Evolutionary conservation across 179 eudicot genomes (phyloP).

Genomic region (Silene noctiflora): DNA sequence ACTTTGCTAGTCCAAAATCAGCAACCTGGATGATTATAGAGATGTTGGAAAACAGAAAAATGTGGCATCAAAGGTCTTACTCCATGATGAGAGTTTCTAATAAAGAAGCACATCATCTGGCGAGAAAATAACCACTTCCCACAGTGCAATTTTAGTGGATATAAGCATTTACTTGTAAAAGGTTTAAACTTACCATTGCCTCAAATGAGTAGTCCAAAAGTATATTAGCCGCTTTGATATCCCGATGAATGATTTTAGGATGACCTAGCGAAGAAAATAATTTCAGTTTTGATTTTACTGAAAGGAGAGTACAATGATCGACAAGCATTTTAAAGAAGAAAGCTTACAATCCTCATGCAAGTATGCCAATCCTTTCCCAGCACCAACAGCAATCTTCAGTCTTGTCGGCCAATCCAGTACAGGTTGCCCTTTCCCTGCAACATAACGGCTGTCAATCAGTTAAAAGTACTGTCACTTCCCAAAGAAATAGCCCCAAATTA

Average conservation of each 20-base stretch:
- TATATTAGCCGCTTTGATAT: constrained; percentile 88
- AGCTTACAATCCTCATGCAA: constrained; percentile 96
- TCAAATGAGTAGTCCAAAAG: constrained; percentile 79
- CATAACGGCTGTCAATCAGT: constrained; percentile 8
- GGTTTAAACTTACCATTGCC: constrained; percentile 58
- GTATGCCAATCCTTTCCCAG: constrained; percentile 94
- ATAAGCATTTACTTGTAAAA: neutral
- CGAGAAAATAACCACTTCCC: neutral
- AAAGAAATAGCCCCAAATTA: neutral
- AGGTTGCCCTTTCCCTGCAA: constrained; percentile 72
- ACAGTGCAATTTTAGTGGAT: neutral
- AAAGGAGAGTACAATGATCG: neutral
- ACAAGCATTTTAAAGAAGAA: neutral
- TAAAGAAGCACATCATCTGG: neutral
- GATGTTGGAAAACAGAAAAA: neutral
- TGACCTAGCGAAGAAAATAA: constrained; percentile 49
- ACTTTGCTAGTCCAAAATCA: constrained; percentile 95
- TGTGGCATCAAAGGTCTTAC: neutral
- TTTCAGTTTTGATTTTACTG: neutral
- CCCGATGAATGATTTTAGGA: constrained; percentile 90
- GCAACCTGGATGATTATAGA: constrained; percentile 50
- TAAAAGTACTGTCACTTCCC: constrained; percentile 7
- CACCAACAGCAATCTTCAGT: constrained; percentile 80
- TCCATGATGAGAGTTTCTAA: neutral
- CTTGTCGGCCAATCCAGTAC: constrained; percentile 70